These are phyloP conservation scores for Phyllostachys edulis DNA, from an alignment of 176 grass and related monocot species.

Conservation along the genomic window DNA sequence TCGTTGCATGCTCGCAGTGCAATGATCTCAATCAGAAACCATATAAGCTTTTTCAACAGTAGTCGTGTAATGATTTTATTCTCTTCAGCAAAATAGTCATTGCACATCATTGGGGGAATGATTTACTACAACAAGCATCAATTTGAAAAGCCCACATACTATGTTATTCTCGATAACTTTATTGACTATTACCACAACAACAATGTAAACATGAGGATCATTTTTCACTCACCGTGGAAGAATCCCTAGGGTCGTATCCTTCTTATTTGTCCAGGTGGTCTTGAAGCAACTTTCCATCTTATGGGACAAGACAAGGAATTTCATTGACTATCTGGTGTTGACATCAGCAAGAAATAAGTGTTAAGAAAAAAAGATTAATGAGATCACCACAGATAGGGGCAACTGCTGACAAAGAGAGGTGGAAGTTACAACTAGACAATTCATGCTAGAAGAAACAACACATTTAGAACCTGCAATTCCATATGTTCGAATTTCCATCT, in stretches of 20 bases:
- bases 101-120: too few species aligned
- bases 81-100: too few species aligned
- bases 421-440: background rate
- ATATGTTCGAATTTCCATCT: background rate
- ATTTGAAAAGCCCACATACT: too few species aligned
- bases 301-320: conserved; percentile 67
- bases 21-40: too few species aligned
- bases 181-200: too few species aligned
- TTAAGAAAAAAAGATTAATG: background rate
- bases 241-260: conserved; percentile 15
- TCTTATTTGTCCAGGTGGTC: conserved; percentile 40
- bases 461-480: background rate
- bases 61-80: too few species aligned
- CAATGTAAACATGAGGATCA: too few species aligned
- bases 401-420: background rate
- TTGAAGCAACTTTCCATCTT: conserved; percentile 70
- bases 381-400: background rate
- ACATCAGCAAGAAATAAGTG: background rate
- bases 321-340: conserved; percentile 65
- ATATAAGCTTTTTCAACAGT: too few species aligned
- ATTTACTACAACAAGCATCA: too few species aligned
- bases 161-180: too few species aligned
- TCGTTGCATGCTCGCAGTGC: too few species aligned
- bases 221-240: background rate
- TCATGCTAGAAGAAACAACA: background rate